A percentile compares a stretch with the other conserved stretches of the same genome.
Conservation (phyloP, 257 asterid genomes). For the Ballota nigra region DNA sequence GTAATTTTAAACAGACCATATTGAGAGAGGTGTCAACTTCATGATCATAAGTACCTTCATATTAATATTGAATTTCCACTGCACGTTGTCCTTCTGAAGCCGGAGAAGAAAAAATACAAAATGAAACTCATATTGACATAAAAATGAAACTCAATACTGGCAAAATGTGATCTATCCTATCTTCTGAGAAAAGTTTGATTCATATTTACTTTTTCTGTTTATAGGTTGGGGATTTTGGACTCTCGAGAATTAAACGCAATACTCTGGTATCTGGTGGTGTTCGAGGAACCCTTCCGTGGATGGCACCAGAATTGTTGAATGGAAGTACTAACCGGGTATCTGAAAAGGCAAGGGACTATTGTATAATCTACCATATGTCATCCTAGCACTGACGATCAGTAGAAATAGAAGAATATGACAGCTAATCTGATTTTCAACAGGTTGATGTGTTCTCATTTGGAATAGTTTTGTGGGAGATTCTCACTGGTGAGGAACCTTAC, state of each 20-base stretch:
- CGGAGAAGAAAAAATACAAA: too few relatives aligned
- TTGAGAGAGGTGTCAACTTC: constrained; percentile 1
- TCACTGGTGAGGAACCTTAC: constrained; percentile 78
- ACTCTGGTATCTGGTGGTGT: constrained; percentile 80
- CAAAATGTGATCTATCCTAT: too few relatives aligned
- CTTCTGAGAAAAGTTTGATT: constrained; percentile 2
- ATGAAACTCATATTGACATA: too few relatives aligned
- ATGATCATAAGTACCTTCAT: background rate
- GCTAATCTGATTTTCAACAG: constrained; percentile 35
- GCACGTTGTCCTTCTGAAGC: background rate
- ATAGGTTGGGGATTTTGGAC: constrained; percentile 78
- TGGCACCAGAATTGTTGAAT: constrained; percentile 75
- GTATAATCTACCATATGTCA: constrained; percentile 8
- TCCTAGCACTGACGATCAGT: background rate
- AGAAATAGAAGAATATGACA: constrained; percentile 10
- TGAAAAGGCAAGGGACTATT: constrained; percentile 47
- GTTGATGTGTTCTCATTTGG: constrained; percentile 86
- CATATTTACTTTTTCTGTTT: constrained; percentile 10
- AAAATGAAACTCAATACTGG: too few relatives aligned
- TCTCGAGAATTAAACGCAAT: constrained; percentile 66
- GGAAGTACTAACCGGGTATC: constrained; percentile 65
- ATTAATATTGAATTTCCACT: background rate
- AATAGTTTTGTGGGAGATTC: constrained; percentile 72
- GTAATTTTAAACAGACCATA: constrained; percentile 31
- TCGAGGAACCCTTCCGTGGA: constrained; percentile 80